Evolutionary conservation across 1,284 basidiomycete species (phyloP).

Genomic region (Fomitopsis pinicola): DNA sequence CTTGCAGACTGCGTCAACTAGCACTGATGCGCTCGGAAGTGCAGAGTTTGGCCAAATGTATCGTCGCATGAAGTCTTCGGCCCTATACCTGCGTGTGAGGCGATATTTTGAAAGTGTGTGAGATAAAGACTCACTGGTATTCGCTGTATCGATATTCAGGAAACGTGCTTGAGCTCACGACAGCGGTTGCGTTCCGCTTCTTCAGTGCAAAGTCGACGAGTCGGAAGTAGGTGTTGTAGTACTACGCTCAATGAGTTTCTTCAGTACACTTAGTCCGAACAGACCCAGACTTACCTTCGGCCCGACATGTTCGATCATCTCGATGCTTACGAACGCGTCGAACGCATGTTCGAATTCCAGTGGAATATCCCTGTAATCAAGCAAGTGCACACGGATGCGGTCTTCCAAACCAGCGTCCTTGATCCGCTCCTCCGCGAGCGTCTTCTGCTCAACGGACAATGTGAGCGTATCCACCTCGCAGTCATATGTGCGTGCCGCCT

Average conservation of each 20-base stretch:
- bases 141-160: conserved; percentile 71
- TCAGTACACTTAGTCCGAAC: background rate
- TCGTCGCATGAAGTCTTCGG: conserved; percentile 86
- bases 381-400: conserved; percentile 76
- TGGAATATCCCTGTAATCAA: conserved; percentile 85
- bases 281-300: conserved; percentile 37
- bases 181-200: conserved; percentile 59
- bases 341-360: conserved; percentile 74
- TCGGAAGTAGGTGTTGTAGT: conserved; percentile 75
- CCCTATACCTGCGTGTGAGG: conserved; percentile 34
- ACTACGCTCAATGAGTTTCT: conserved; percentile 17
- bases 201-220: conserved; percentile 82
- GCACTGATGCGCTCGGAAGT: conserved; percentile 74
- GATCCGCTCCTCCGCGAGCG: conserved; percentile 80
- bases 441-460: conserved; percentile 82
- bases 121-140: conserved; percentile 52
- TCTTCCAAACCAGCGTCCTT: conserved; percentile 65
- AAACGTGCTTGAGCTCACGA: conserved; percentile 81
- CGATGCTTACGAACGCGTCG: conserved; percentile 85
- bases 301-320: conserved; percentile 89
- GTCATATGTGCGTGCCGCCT: conserved; percentile 66
- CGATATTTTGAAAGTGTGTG: conserved; percentile 1
- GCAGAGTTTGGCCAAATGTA: conserved; percentile 95
- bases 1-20: conserved; percentile 61
- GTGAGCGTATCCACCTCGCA: conserved; percentile 89